Conservation (phyloP, 495 filamentous ascomycete species). For the Daldinia vernicosa region DNA sequence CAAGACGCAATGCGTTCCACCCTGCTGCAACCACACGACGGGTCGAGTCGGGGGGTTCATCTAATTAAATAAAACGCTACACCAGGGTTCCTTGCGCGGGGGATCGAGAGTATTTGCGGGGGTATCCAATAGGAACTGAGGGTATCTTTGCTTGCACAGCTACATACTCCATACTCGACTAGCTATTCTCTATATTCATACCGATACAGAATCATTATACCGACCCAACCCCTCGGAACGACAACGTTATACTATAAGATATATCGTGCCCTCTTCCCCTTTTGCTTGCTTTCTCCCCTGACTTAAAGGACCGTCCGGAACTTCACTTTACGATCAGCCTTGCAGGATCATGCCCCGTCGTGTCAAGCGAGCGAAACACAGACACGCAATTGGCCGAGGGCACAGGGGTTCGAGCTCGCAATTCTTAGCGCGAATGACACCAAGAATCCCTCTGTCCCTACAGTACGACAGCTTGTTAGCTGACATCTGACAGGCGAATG, state of each 20-base stretch:
- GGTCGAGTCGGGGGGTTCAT: conserved; percentile 17
- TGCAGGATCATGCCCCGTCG: conserved; percentile 5
- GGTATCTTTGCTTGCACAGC: background rate
- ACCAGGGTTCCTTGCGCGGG: conserved; percentile 9
- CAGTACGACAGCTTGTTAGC: background rate
- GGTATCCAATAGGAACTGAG: background rate
- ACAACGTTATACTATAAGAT: background rate
- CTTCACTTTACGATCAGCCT: conserved; percentile 5
- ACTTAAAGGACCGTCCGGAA: background rate
- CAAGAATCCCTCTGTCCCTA: background rate
- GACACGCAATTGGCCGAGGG: conserved; percentile 21
- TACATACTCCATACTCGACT: background rate
- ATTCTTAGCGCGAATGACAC: conserved; percentile 37
- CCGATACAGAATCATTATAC: background rate
- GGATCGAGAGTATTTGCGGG: conserved; percentile 10
- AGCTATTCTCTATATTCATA: background rate
- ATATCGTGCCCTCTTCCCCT: background rate
- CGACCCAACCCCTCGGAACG: background rate
- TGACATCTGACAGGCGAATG: background rate
- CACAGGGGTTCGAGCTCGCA: conserved; percentile 36
- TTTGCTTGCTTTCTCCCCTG: background rate
- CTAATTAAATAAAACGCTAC: conserved; percentile 22
- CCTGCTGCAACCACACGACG: conserved; percentile 29
- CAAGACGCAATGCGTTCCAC: conserved; percentile 31
- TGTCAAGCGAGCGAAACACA: conserved; percentile 23